These are phyloP conservation scores for Dacryopinax primogenitus DNA, from an alignment of 768 basidiomycete genomes.

Conservation along the genomic window DNA sequence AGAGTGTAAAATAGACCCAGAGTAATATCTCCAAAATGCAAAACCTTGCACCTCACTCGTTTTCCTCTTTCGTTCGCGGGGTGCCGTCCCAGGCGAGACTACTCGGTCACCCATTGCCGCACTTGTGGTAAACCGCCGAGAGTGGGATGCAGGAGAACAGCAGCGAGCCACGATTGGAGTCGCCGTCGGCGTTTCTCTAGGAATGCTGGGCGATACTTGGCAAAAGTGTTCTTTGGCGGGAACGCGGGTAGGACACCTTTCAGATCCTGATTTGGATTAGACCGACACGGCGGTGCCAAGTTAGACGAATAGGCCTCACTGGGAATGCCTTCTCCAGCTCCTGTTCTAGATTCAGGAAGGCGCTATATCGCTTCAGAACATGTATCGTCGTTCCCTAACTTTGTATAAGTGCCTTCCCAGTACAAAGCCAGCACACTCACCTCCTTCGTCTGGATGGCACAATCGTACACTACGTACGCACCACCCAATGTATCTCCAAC, in stretches of 20 bases:
- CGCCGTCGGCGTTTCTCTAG: slow-evolving; percentile 11
- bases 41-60: not conserved
- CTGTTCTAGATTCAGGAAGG: slow-evolving; percentile 7
- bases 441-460: slow-evolving; percentile 5
- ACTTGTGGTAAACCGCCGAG: slow-evolving; percentile 10
- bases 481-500: not conserved
- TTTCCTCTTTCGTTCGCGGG: too few species aligned
- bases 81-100: too few species aligned
- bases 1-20: not conserved
- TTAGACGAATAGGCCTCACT: slow-evolving; percentile 2
- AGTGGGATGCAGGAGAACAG: slow-evolving; percentile 12
- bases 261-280: not conserved
- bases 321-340: slow-evolving; percentile 12
- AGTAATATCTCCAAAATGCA: slow-evolving; percentile 4
- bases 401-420: not conserved
- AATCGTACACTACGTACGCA: not conserved
- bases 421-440: not conserved
- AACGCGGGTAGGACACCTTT: not conserved
- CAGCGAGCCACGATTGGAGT: slow-evolving; percentile 12
- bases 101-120: slow-evolving; percentile 12
- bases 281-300: slow-evolving; percentile 5
- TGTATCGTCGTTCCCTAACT: slow-evolving; percentile 10
- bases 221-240: slow-evolving; percentile 4
- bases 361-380: slow-evolving; percentile 13
- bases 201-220: slow-evolving; percentile 12